Conservation (phyloP, 2,329 filamentous ascomycete species). For the Beauveria scarabaeidicola region DNA sequence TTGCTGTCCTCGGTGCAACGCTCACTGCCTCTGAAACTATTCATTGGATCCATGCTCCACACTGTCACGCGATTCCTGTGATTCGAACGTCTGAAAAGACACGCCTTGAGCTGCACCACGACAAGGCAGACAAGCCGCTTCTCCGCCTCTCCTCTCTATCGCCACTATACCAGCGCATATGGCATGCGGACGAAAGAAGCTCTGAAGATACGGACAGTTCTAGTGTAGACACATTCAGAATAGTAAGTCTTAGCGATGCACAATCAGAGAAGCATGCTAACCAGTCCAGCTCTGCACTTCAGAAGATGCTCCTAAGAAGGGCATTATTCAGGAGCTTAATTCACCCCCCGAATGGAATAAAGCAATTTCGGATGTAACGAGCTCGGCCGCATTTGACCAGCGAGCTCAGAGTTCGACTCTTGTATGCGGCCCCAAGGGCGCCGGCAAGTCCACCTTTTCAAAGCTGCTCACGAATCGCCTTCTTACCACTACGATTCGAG, state of each 20-base stretch:
- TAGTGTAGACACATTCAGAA: slow-evolving; percentile 35
- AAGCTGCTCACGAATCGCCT: slow-evolving; percentile 58
- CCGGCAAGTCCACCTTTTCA: slow-evolving; percentile 69
- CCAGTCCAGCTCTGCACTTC: slow-evolving; percentile 42
- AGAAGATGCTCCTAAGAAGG: slow-evolving; percentile 41
- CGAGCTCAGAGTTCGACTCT: slow-evolving; percentile 37
- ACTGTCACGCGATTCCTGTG: slow-evolving; percentile 61
- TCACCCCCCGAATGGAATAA: slow-evolving; percentile 55
- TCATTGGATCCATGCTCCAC: slow-evolving; percentile 56
- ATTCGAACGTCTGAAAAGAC: slow-evolving; percentile 46
- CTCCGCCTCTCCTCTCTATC: slow-evolving; percentile 50
- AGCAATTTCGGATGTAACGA: slow-evolving; percentile 39
- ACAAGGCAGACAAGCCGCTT: slow-evolving; percentile 40
- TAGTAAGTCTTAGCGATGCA: slow-evolving; percentile 30
- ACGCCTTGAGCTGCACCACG: slow-evolving; percentile 47
- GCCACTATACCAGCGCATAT: slow-evolving; percentile 58
- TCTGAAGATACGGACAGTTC: slow-evolving; percentile 13
- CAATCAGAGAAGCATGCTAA: slow-evolving; percentile 17
- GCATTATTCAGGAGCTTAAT: slow-evolving; percentile 44
- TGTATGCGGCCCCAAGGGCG: slow-evolving; percentile 61
- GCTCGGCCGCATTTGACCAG: slow-evolving; percentile 22
- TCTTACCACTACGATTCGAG: slow-evolving; percentile 37
- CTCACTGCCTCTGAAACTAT: slow-evolving; percentile 39
- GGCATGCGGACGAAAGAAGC: slow-evolving; percentile 40
- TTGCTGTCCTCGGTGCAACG: slow-evolving; percentile 57